Evolutionary conservation across 441 rosid genomes (phyloP), one percentile per base, ranked within the genome.

Genomic region (Adansonia rubrostipa): DNA sequence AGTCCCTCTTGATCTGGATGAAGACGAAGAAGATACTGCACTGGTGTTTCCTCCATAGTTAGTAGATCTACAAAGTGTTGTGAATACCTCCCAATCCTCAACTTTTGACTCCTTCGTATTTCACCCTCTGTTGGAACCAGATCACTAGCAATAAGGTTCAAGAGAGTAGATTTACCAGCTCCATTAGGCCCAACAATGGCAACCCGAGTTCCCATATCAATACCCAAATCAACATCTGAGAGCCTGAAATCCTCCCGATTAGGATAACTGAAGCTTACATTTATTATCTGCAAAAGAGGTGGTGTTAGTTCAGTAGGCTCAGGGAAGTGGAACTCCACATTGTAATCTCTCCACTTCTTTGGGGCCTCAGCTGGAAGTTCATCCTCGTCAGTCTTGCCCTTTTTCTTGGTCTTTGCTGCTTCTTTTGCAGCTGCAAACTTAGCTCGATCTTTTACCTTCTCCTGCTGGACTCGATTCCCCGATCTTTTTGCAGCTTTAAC

Each of bases 141-240:
- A 85, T 95, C 99, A 50, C 97, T 96, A 36, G 98, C 97, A 51
- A 95, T 91, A 79, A 95, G 97, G 84, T 93, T 95, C 80, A 95
- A 82, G n/a, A 95, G 84, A 77, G 99, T 93, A 67, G 96, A 93
- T 79, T 95, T 95, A 70, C 97, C 98, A 61, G 99, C 98, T 73
- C 99, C 99, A 68, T 91, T 93, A 24, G 99, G 97, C 78, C 99
- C 99, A 73, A 92, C 95, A 58, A 93, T 93, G 24, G 99, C 99
- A 10, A 93, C 97, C 13, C 98, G 82, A 72, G 99, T 93, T 74
- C 97, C 98, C 98, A 95, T 93, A 85, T 95, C 99, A 70, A 95
- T 92, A 72, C 99, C 99, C 51, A 91, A 94, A 83, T 95, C 99
- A 63, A 93, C 92, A 76, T 91, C 77, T 0, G 93, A 80, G 53